Conservation (phyloP, 2,329 filamentous ascomycete species). For the Aureobasidium melanogenum region DNA sequence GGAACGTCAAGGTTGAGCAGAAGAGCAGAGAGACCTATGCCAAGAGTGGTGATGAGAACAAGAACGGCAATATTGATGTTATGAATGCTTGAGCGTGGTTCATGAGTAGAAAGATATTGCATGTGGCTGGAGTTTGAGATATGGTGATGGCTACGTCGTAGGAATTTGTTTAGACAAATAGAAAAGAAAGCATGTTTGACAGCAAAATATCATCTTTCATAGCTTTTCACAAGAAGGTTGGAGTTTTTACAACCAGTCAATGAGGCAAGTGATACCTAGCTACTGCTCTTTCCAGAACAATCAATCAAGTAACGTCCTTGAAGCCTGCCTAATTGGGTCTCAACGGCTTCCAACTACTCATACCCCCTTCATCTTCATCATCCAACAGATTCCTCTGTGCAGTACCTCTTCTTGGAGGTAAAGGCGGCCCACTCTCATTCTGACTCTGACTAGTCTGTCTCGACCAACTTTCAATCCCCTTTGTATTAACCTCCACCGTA, state of each 20-base stretch:
- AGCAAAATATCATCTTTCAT: neutral
- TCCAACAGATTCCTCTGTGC: slow-evolving; percentile 22
- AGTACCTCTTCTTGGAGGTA: slow-evolving; percentile 19
- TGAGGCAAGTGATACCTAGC: neutral
- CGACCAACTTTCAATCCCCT: neutral
- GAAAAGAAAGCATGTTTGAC: neutral
- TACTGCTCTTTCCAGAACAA: neutral
- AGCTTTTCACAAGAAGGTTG: neutral
- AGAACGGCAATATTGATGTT: neutral
- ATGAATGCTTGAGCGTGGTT: neutral
- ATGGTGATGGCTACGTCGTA: neutral
- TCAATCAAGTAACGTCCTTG: neutral
- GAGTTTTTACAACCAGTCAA: neutral
- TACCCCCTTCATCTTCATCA: slow-evolving; percentile 19
- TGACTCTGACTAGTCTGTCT: neutral
- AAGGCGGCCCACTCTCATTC: slow-evolving; percentile 15
- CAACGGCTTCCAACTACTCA: slow-evolving; percentile 25
- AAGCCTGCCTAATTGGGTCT: slow-evolving; percentile 14
- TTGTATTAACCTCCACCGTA: neutral
- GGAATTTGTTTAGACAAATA: too few species aligned
- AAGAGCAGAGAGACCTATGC: neutral
- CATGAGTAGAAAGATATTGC: neutral
- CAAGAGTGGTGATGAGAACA: neutral
- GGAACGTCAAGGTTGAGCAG: slow-evolving; percentile 45
- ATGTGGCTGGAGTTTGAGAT: neutral